Evolutionary conservation across 257 asterid species (phyloP).

Genomic region (Cruciata laevipes): DNA sequence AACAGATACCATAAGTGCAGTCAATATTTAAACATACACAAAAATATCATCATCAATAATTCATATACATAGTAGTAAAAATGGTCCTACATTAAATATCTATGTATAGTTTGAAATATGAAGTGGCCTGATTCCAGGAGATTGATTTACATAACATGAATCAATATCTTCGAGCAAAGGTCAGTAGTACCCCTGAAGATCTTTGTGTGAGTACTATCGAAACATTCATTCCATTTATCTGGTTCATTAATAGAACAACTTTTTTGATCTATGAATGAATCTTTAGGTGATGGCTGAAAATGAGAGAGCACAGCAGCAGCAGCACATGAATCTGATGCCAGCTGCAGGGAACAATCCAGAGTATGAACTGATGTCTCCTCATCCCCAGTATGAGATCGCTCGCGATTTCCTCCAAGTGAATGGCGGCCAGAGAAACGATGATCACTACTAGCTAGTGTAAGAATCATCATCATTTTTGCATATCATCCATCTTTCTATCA

Average conservation of each 20-base stretch:
- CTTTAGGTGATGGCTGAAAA: slow-evolving; percentile 59
- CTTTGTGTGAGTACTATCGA: not conserved
- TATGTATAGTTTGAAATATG: not conserved
- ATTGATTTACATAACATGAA: slow-evolving; percentile 74
- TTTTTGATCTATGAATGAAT: not conserved
- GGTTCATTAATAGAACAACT: not conserved
- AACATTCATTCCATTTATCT: not conserved
- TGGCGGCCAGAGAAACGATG: slow-evolving; percentile 39
- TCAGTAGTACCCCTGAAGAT: slow-evolving; percentile 24
- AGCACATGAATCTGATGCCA: slow-evolving; percentile 64
- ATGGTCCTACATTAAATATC: not conserved
- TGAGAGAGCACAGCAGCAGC: slow-evolving; percentile 58
- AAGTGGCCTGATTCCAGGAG: slow-evolving; percentile 57
- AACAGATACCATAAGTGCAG: too few species aligned
- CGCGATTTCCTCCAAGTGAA: slow-evolving; percentile 67
- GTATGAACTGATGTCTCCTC: slow-evolving; percentile 42
- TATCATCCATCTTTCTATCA: too few species aligned
- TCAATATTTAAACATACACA: too few species aligned
- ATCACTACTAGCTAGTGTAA: slow-evolving; percentile 57
- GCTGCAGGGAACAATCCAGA: slow-evolving; percentile 53
- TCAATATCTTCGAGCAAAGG: slow-evolving; percentile 90
- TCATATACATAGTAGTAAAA: not conserved
- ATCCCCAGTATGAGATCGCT: slow-evolving; percentile 54
- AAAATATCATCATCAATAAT: too few species aligned
- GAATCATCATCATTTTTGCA: slow-evolving; percentile 1